Percentiles rank a stretch among this genome's conserved stretches.
Evolutionary conservation across 495 filamentous ascomycete species (phyloP).

Genomic region (Lindgomyces ingoldianus): DNA sequence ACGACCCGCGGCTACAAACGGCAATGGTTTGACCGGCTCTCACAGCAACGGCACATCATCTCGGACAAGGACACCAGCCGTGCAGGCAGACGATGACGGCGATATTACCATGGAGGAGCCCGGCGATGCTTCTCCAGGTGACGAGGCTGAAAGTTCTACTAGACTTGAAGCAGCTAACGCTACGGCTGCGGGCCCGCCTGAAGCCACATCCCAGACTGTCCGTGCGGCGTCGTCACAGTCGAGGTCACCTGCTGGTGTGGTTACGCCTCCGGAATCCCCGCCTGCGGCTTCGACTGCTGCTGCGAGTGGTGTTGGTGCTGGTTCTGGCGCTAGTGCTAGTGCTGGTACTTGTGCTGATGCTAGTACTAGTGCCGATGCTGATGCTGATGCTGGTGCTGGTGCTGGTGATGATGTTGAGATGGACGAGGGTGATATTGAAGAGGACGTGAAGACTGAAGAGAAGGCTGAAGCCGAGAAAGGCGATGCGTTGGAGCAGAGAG

Average conservation of each 20-base stretch:
- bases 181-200: constrained; percentile 6
- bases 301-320: neutral
- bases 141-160: neutral
- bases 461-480: constrained; percentile 6
- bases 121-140: neutral
- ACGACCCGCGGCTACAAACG: constrained; percentile 16
- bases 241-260: constrained; percentile 21
- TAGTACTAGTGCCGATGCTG: constrained; percentile 3
- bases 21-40: neutral
- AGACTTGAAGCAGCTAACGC: neutral
- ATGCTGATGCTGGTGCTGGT: too few species aligned
- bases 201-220: neutral
- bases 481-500: constrained; percentile 23
- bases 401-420: constrained; percentile 23
- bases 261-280: constrained; percentile 36
- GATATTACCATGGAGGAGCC: constrained; percentile 38
- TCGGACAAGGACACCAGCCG: constrained; percentile 18
- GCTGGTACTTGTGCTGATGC: constrained; percentile 16
- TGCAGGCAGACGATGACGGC: constrained; percentile 32
- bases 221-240: constrained; percentile 2
- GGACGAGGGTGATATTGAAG: constrained; percentile 9
- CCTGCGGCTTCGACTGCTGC: neutral
- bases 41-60: constrained; percentile 26
- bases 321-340: neutral
- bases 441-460: neutral